These are phyloP conservation scores for Backusella westeae DNA, from an alignment of 192 early-diverging fungal genomes.

Conservation along the genomic window DNA sequence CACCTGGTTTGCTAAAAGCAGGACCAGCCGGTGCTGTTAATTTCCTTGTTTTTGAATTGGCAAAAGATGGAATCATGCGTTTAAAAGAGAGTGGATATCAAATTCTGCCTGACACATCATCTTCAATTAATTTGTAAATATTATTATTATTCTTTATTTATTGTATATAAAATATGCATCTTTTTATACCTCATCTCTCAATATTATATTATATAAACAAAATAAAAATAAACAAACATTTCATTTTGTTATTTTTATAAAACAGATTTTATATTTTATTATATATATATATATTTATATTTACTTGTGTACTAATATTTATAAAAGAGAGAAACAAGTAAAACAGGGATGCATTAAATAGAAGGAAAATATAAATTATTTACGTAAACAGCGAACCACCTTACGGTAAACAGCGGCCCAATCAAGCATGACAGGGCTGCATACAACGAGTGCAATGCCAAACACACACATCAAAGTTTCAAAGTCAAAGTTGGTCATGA, in stretches of 20 bases:
- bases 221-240: background rate
- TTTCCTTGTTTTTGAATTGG: slow-evolving; percentile 76
- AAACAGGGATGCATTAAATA: background rate
- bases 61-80: slow-evolving; percentile 43
- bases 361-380: background rate
- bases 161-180: background rate
- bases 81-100: slow-evolving; percentile 10
- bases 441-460: slow-evolving; percentile 3
- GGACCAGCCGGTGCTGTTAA: slow-evolving; percentile 81
- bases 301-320: background rate
- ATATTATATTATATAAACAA: background rate
- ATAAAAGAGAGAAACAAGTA: background rate
- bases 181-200: background rate
- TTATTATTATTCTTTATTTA: background rate
- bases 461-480: slow-evolving; percentile 24
- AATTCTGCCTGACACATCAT: background rate
- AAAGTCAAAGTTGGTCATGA: slow-evolving; percentile 23
- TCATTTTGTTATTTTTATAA: background rate
- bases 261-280: background rate
- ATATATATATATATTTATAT: background rate
- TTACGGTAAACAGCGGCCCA: slow-evolving; percentile 13
- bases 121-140: slow-evolving; percentile 1
- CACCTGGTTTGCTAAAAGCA: slow-evolving; percentile 83
- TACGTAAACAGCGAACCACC: background rate
- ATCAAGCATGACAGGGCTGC: slow-evolving; percentile 28